phyloP scores from a whole-genome alignment of 225 moss, liverwort and hornwort species.

The Bryoerythrophyllum caledonicum region DNA sequence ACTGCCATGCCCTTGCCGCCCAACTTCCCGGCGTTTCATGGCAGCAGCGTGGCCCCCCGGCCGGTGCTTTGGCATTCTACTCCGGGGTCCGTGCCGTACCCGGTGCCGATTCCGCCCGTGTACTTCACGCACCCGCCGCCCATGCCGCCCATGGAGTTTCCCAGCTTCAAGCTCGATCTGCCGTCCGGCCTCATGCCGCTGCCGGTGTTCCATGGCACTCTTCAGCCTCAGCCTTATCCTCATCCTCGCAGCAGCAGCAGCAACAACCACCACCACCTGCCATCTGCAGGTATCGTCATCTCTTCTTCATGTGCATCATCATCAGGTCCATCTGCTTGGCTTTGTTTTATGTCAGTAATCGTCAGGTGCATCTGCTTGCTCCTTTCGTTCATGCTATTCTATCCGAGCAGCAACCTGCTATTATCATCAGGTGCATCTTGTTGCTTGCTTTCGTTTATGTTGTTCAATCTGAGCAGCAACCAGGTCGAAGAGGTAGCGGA shows the following conservation, averaged over 20 bases:
- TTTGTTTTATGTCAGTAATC: too few species aligned
- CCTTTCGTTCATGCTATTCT: too few species aligned
- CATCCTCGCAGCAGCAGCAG: not conserved
- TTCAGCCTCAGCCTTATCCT: not conserved
- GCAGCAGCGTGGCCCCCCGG: not conserved
- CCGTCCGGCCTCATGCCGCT: not conserved
- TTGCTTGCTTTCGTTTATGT: too few species aligned
- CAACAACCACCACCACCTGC: too few species aligned
- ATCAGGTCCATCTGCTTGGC: too few species aligned
- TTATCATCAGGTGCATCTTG: too few species aligned
- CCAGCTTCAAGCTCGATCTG: conserved; percentile 14
- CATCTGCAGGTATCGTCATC: too few species aligned
- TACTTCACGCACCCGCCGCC: conserved; percentile 7
- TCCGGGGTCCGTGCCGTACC: not conserved
- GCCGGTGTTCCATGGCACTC: not conserved
- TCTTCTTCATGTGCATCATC: too few species aligned
- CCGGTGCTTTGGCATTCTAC: not conserved
- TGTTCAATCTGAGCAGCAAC: too few species aligned
- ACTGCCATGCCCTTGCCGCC: not conserved
- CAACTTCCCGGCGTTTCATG: not conserved
- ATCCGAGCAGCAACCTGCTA: too few species aligned
- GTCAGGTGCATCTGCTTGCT: too few species aligned
- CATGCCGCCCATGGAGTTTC: conserved; percentile 9
- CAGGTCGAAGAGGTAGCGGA: too few species aligned
- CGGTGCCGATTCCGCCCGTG: conserved; percentile 2